Evolutionary conservation across 768 basidiomycete genomes (phyloP), one percentile per base, ranked within the genome.

Genomic region (Collybia mongolica): DNA sequence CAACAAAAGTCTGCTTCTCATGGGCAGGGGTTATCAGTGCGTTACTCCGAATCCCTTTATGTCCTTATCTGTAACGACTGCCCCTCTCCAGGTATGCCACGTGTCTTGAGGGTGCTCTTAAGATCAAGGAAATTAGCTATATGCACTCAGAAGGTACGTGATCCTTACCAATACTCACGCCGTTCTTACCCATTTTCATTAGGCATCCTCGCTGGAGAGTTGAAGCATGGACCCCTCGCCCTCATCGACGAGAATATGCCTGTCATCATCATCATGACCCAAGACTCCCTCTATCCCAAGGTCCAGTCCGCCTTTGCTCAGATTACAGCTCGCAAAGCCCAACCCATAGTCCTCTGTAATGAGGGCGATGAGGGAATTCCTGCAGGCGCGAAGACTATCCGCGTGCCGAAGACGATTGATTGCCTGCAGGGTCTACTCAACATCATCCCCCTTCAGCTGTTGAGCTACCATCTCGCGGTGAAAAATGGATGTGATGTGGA

Each of bases 41-140:
- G 86, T 74, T 15, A 42, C 43, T 23, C 58, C 38, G 52, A 2
- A 22, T 48, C 36, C 14, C 17, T 9, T 24, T 22, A 23, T 5
- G n/a, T n/a, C n/a, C 29, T 11, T 6, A 52, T 4, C 32, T 39
- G 46, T 17, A 51, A 55, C 55, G 22, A 55, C 20, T 8, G 5
- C 20, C 22, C 11, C 35, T 39, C 20, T 38, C 39, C 29, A 87
- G 86, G 68, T 84, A 96, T 59, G 97, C 97, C 6, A 99, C 97
- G 6, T 98, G 96, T 70, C 79, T 99, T 41, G 97, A 99, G 69
- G 97, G 95, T 49, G 97, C 97, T 6, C 74, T 99, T 61, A 99
- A 99, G 79, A 98, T 99, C 75, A 99, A 99, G 76, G 97, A 98
- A 77, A 95, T 98, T 68, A 90, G 90, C 49, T 98, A 98, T 73